phyloP scores from a whole-genome alignment of 1,139 yeast genomes.

The Geotrichum cucujoidarum region DNA sequence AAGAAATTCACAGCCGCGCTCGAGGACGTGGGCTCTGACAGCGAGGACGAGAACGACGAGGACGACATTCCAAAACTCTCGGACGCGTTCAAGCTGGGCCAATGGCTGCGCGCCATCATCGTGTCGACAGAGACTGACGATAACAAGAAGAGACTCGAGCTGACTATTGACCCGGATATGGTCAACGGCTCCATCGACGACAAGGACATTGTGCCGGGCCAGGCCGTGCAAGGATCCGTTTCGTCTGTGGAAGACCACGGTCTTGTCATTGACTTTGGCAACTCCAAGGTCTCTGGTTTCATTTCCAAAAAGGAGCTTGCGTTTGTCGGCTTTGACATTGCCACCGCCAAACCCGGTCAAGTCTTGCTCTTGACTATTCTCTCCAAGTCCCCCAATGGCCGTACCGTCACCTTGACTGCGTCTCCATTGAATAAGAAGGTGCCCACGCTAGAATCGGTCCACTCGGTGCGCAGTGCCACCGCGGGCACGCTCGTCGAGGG shows the following conservation, averaged over 20 bases:
- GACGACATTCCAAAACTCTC: constrained; percentile 49
- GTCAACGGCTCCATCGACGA: constrained; percentile 64
- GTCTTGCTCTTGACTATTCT: constrained; percentile 36
- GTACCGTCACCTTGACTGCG: constrained; percentile 58
- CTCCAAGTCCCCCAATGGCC: constrained; percentile 41
- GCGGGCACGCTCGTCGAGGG: constrained; percentile 85
- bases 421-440: constrained; percentile 42
- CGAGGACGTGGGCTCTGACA: constrained; percentile 44
- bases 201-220: constrained; percentile 62
- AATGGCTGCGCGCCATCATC: constrained; percentile 80
- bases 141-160: constrained; percentile 56
- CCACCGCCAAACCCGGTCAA: constrained; percentile 43
- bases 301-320: constrained; percentile 62
- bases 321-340: constrained; percentile 31
- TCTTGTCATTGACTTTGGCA: constrained; percentile 66
- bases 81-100: constrained; percentile 58
- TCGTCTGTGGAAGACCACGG: constrained; percentile 90
- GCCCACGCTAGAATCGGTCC: constrained; percentile 48
- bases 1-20: constrained; percentile 54
- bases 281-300: constrained; percentile 55
- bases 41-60: constrained; percentile 32
- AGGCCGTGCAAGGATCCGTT: constrained; percentile 69
- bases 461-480: constrained; percentile 69
- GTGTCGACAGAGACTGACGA: constrained; percentile 36
- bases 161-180: constrained; percentile 68